Conservation (phyloP, 1,284 basidiomycete genomes). For the Apiotrichum siamense region DNA sequence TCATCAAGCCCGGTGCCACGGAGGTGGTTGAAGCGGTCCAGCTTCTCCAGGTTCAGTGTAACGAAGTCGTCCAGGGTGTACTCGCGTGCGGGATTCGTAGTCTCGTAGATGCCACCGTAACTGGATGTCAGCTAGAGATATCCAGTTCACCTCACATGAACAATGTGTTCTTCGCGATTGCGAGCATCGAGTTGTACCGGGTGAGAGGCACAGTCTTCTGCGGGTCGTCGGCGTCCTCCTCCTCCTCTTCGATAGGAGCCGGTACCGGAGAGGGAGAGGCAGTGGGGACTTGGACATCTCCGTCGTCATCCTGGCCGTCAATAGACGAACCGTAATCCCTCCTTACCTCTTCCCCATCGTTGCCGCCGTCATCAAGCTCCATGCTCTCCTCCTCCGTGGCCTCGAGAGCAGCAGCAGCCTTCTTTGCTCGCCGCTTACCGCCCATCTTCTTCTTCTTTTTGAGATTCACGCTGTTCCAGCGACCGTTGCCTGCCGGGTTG, state of each 20-base stretch:
- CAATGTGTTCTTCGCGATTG: conserved; percentile 74
- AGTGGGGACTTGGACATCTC: conserved; percentile 6
- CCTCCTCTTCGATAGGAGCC: conserved; percentile 26
- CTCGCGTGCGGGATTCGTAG: conserved; percentile 59
- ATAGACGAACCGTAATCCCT: conserved; percentile 12
- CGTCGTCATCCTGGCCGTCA: conserved; percentile 37
- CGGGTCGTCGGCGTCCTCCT: conserved; percentile 65
- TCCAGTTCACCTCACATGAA: conserved; percentile 59
- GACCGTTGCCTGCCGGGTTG: conserved; percentile 67
- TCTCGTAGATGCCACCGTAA: conserved; percentile 82
- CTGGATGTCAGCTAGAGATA: conserved; percentile 47
- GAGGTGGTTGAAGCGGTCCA: conserved; percentile 67
- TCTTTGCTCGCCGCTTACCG: conserved; percentile 33
- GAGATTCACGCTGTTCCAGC: conserved; percentile 72
- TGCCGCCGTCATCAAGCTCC: conserved; percentile 10
- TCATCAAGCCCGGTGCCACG: conserved; percentile 62
- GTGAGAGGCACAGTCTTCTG: conserved; percentile 62
- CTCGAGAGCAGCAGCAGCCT: conserved; percentile 30
- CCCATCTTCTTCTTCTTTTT: conserved; percentile 54
- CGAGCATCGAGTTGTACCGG: conserved; percentile 89
- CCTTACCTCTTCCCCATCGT: conserved; percentile 23
- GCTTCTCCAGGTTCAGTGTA: conserved; percentile 67
- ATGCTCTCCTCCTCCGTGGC: conserved; percentile 39
- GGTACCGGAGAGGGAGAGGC: conserved; percentile 4
- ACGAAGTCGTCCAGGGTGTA: conserved; percentile 83